These are phyloP conservation scores for Monascus ruber DNA, from an alignment of 2,329 filamentous ascomycete species.

Conservation along the genomic window DNA sequence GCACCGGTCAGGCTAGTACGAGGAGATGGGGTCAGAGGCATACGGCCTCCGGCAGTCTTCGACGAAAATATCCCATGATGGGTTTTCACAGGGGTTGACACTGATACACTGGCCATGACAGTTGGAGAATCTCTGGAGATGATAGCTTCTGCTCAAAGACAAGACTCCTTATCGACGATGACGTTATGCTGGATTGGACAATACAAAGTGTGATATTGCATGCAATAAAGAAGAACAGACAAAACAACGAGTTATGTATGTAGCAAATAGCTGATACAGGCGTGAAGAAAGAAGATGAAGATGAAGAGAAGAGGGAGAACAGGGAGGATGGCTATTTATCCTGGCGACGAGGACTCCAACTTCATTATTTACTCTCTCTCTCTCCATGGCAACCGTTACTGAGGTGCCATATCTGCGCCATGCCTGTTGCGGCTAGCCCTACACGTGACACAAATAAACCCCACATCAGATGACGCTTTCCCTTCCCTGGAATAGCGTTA, in stretches of 20 bases:
- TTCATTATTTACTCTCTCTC: slow-evolving; percentile 17
- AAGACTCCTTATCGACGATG: neutral
- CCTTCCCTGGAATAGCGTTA: slow-evolving; percentile 33
- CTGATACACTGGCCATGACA: slow-evolving; percentile 69
- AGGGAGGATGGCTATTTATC: slow-evolving; percentile 4
- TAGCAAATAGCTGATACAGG: slow-evolving; percentile 15
- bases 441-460: slow-evolving; percentile 24
- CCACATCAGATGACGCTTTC: slow-evolving; percentile 12
- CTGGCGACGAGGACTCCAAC: slow-evolving; percentile 2
- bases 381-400: slow-evolving; percentile 29
- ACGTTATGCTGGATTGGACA: neutral
- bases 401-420: slow-evolving; percentile 19
- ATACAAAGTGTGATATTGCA: slow-evolving; percentile 22
- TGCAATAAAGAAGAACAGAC: slow-evolving; percentile 33
- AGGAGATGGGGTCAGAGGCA: slow-evolving; percentile 88
- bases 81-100: slow-evolving; percentile 90
- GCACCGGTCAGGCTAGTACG: slow-evolving; percentile 45
- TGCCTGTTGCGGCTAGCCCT: slow-evolving; percentile 33
- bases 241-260: slow-evolving; percentile 12
- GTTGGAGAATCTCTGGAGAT: neutral
- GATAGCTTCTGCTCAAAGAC: neutral
- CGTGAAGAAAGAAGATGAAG: slow-evolving; percentile 8
- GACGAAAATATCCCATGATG: slow-evolving; percentile 85
- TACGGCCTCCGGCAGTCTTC: slow-evolving; percentile 85
- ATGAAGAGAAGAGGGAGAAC: slow-evolving; percentile 16